Evolutionary conservation across 768 basidiomycete species (phyloP).

Genomic region (Daedaleopsis nitida): DNA sequence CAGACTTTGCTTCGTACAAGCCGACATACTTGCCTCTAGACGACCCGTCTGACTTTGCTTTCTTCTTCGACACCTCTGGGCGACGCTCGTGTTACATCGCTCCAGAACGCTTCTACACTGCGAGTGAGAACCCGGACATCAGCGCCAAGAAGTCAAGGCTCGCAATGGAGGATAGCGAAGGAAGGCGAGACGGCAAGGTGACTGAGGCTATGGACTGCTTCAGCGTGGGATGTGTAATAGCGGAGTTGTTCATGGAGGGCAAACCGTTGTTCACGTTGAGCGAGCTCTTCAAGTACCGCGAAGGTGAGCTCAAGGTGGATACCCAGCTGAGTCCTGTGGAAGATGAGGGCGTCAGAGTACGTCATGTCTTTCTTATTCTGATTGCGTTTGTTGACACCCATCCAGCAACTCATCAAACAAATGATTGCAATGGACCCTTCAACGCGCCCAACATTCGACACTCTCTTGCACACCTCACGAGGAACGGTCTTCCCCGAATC

Average conservation of each 20-base stretch:
- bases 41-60: slow-evolving; percentile 96
- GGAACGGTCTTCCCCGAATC: slow-evolving; percentile 86
- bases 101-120: slow-evolving; percentile 91
- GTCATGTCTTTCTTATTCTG: slow-evolving; percentile 32
- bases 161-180: slow-evolving; percentile 54
- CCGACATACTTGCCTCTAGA: slow-evolving; percentile 94
- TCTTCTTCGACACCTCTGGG: slow-evolving; percentile 96
- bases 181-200: slow-evolving; percentile 76
- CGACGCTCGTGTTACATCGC: slow-evolving; percentile 94
- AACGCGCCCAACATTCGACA: slow-evolving; percentile 80
- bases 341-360: slow-evolving; percentile 79
- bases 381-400: not conserved
- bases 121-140: slow-evolving; percentile 62
- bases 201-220: slow-evolving; percentile 99
- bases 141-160: slow-evolving; percentile 65
- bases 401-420: slow-evolving; percentile 79
- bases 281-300: slow-evolving; percentile 92
- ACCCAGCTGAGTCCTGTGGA: slow-evolving; percentile 71
- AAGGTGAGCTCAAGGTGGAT: slow-evolving; percentile 81
- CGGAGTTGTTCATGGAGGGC: slow-evolving; percentile 95
- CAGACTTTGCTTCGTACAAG: slow-evolving; percentile 95
- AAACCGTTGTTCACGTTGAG: slow-evolving; percentile 91
- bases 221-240: slow-evolving; percentile 91
- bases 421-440: slow-evolving; percentile 87
- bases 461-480: slow-evolving; percentile 70